Base-by-base conservation (phyloP, 306 rosid genomes). In the Medicago ruthenica region DNA sequence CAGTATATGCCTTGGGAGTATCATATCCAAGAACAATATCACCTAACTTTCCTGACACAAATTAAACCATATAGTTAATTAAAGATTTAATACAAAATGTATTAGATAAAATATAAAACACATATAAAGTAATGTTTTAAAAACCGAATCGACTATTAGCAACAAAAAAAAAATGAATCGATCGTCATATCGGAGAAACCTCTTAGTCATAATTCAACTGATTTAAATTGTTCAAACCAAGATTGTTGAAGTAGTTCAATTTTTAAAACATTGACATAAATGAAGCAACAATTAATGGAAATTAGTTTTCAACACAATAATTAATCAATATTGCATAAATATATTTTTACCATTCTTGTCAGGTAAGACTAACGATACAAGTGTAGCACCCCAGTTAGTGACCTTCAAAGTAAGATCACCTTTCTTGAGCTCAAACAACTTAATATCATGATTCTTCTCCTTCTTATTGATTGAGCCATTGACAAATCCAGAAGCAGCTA, bases 1-100 rank as follows among this genome's bases (percentile, higher is more conserved):
- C 97, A 50, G 66, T 75, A 79, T 92, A 92, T 31, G 82, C 77
- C 39, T 85, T 76, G 69, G 84, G 36, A 54, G 92, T 80, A 76
- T 89, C 89, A 60, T 88, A 92, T 58, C 95, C 97, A 73, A 92
- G 93, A 86, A 88, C 89, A 50, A 89, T 74, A 83, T 92, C 96
- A 62, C 81, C 95, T 53, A 86, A 81, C 67, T 89, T 87, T 79
- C 93, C 97, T 92, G 81, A 71, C 22, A 63, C 51, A 76, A 44
- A 20, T 20, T 37, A 15, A 12, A 59, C 47, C 63, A 64, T 64
- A 64, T 40, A 60, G 14, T 7, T 10, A 37, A 39, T 45, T 16
- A 68, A 81, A 57, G 8, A 41, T 51, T 18, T 27, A 27, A 27
- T 34, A 7, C 15, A 18, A 47, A 7, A 13, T 27, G 31, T 27